Base-by-base conservation (phyloP, 2,329 filamentous ascomycete species). In the Colletotrichum musae region DNA sequence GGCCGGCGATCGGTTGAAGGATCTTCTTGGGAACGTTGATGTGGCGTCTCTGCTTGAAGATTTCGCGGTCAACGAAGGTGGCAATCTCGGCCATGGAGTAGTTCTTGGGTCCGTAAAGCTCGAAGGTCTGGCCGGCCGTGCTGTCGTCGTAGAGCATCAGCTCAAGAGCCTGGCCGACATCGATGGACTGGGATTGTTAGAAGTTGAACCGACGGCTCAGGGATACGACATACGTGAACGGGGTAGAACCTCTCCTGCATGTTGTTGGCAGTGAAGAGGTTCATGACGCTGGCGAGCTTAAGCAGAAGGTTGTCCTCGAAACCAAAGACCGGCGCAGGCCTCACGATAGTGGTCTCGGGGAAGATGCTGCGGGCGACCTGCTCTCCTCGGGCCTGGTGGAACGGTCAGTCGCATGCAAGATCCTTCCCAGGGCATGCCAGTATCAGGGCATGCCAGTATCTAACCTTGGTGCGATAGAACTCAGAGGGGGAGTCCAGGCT, bases 341-440 rank as follows among this genome's bases (percentile, higher is more conserved):
- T 91, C 73, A 99, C 96, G 75, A 99, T 94, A 53, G 96, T 99
- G 18, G 96, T 97, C 84, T 99, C 96, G 28, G 96, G 96, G 85
- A 94, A 99, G 79, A 98, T 95, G 75, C 88, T 90, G 71, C 95
- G 92, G 53, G 91, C 96, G 57, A 97, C 89, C 78, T 92, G 86
- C 84, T 99, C 96, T 74, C 93, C 93, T 77, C 87, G 89, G 70
- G 87, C 95, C 92, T 92, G 71, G 26, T 15, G 58, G 26, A 39
- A 50, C 58, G 76, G 72, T 58, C 45, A 70, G 16, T 47, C 6
- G 18, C 45, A 16, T 47, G 45, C 13, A 16, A 32, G 56, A 36
- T 16, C 12, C 45, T 28, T 3, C 45, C 12, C 56, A n/a, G 52
- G 24, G 26, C 28, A 26, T 28, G n/a, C n/a, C 13, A 24, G 16